phyloP scores from a whole-genome alignment of 2,329 filamentous ascomycete species.

The Verticillium longisporum region DNA sequence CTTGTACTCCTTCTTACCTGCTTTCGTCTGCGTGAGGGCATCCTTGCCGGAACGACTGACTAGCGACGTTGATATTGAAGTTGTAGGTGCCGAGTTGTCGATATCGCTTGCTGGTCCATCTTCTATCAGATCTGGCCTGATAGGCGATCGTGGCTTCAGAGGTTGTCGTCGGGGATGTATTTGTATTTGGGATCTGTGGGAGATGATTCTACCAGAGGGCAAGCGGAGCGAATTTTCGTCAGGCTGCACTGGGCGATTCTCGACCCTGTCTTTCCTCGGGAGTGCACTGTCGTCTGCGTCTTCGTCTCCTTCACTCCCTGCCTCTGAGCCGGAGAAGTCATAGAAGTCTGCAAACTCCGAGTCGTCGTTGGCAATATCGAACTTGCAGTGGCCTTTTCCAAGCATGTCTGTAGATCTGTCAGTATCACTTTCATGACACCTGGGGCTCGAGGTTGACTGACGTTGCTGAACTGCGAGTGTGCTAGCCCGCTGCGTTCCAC shows the following conservation, averaged over 20 bases:
- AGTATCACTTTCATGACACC: background rate
- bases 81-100: background rate
- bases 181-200: constrained; percentile 14
- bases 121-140: background rate
- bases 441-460: background rate
- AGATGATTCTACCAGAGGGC: constrained; percentile 27
- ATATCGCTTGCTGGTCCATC: background rate
- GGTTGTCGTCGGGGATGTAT: background rate
- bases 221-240: constrained; percentile 23
- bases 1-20: constrained; percentile 7
- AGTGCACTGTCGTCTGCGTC: background rate
- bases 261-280: background rate
- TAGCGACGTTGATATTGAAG: background rate
- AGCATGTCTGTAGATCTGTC: constrained; percentile 28
- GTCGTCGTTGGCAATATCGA: constrained; percentile 26
- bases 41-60: background rate
- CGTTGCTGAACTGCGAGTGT: constrained; percentile 39
- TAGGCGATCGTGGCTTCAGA: background rate
- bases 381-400: constrained; percentile 38
- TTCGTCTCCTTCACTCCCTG: constrained; percentile 2
- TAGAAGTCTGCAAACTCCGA: constrained; percentile 35
- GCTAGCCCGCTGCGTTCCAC: constrained; percentile 34
- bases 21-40: constrained; percentile 3
- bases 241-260: background rate
- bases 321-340: constrained; percentile 15